Evolutionary conservation across 2,329 filamentous ascomycete genomes (phyloP).

Genomic region (Hymenoscyphus occultus): DNA sequence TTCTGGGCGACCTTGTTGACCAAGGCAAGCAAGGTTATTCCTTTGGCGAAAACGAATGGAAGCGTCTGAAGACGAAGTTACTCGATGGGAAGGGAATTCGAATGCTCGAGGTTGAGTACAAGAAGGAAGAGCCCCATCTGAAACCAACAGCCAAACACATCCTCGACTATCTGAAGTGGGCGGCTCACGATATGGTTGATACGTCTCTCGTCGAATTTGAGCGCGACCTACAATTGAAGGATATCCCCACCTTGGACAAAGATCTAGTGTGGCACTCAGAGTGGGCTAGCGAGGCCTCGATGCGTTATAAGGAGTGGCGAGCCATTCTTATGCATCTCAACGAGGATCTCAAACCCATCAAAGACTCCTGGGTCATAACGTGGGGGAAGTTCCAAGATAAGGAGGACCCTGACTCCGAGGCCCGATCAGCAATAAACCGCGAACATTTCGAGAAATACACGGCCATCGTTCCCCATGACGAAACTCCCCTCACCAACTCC

Average conservation of each 20-base stretch:
- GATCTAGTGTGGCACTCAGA: conserved; percentile 26
- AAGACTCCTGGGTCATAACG: conserved; percentile 19
- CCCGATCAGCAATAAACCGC: too few relatives aligned
- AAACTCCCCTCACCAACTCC: conserved; percentile 19
- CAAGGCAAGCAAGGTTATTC: conserved; percentile 53
- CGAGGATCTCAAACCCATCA: conserved; percentile 15
- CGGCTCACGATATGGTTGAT: conserved; percentile 44
- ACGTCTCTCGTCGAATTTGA: conserved; percentile 34
- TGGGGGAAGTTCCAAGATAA: conserved; percentile 6
- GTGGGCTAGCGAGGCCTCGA: conserved; percentile 14
- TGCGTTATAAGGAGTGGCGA: conserved; percentile 14
- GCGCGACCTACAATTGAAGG: conserved; percentile 14
- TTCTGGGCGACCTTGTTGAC: conserved; percentile 56
- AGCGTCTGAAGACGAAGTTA: conserved; percentile 31
- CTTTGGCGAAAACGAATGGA: conserved; percentile 46
- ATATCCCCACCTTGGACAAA: conserved; percentile 22
- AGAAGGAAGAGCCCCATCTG: conserved; percentile 34
- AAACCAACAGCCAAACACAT: conserved; percentile 45
- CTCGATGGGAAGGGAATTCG: background rate
- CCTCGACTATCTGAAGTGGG: conserved; percentile 61
- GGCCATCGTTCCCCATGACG: conserved; percentile 28
- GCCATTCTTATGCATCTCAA: conserved; percentile 19
- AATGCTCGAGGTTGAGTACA: conserved; percentile 39
- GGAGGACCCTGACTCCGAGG: background rate
- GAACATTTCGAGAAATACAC: background rate